A percentile compares a stretch with the other conserved stretches of the same genome.
Evolutionary conservation across 208 protist genomes (phyloP).

Genomic region (Crithidia acanthocephali): DNA sequence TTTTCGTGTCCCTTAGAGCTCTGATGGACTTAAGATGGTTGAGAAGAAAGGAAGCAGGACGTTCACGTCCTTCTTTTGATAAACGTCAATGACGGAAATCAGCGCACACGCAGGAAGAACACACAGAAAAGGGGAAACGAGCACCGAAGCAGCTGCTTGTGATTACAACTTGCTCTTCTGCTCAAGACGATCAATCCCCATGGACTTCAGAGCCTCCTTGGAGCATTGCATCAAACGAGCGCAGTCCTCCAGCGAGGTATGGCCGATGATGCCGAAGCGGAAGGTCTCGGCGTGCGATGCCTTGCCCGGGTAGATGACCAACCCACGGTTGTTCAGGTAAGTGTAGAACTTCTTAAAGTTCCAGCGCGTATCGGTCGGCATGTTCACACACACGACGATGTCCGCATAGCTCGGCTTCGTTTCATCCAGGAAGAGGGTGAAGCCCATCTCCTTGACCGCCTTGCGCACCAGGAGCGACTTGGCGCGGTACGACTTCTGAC

Average conservation of each 20-base stretch:
- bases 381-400: conserved; percentile 86
- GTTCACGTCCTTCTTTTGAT: conserved; percentile 10
- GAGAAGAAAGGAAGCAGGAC: background rate
- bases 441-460: conserved; percentile 73
- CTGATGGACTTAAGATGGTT: background rate
- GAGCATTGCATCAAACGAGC: conserved; percentile 53
- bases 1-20: background rate
- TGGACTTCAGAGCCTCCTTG: conserved; percentile 52
- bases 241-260: conserved; percentile 58
- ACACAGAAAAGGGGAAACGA: background rate
- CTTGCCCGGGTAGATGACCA: conserved; percentile 89
- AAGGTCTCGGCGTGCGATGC: conserved; percentile 87
- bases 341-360: conserved; percentile 91
- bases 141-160: background rate
- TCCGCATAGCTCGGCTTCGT: conserved; percentile 62
- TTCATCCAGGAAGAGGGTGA: conserved; percentile 73
- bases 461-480: conserved; percentile 63
- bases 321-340: conserved; percentile 67
- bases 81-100: background rate
- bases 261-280: conserved; percentile 86
- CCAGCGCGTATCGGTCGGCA: conserved; percentile 76
- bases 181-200: conserved; percentile 63
- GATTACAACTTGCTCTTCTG: conserved; percentile 44
- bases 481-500: conserved; percentile 51
- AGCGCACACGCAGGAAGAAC: background rate